Base-by-base conservation (phyloP, 345 rosid genomes). In the Turritis glabra region DNA sequence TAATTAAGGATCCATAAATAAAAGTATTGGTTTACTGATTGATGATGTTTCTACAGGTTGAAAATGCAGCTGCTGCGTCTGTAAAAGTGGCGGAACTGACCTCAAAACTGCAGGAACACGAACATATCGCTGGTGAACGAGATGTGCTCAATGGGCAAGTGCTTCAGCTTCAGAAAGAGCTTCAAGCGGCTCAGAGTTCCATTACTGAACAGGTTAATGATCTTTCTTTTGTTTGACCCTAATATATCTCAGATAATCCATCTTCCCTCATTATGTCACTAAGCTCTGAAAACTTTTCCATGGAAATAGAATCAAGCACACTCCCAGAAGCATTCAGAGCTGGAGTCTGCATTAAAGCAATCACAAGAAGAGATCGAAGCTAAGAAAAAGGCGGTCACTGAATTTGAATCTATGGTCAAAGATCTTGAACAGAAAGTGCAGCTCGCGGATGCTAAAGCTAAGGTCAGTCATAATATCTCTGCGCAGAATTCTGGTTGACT, bases 401-500 rank as follows among this genome's bases (percentile, higher is more conserved):
- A 59, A 59, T 85, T 89, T 5, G 90, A 87, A 74, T 80, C 82
- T 46, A 80, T 81, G 72, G 70, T 90, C 43, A 86, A 82, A 57
- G 95, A 88, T 63, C 91, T 92, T 59, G 82, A 85, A 80, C 85
- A 85, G 78, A 90, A 90, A 83, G 66, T 89, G 84, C 88, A 84
- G 67, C 69, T 74, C 5, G 81, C 87, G 5, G 83, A 89, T 64
- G 84, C 88, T 53, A 87, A 87, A 79, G 66, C 74, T 62, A 86
- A 93, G 95, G 97, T 86, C 11, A 71, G 92, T 72, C 78, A 69
- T 22, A 69, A 26, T 52, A 44, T 44, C 26, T 37, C 56, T 6
- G 4, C 2, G 4, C 25, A 52, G 29, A 60, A 41, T 48, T 38
- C 21, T 70, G 9, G 33, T 70, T 32, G 59, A 33, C 18, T 54